These are phyloP conservation scores for Fragilariopsis cylindrus DNA, from an alignment of 108 stramenopile genomes.

Conservation along the genomic window DNA sequence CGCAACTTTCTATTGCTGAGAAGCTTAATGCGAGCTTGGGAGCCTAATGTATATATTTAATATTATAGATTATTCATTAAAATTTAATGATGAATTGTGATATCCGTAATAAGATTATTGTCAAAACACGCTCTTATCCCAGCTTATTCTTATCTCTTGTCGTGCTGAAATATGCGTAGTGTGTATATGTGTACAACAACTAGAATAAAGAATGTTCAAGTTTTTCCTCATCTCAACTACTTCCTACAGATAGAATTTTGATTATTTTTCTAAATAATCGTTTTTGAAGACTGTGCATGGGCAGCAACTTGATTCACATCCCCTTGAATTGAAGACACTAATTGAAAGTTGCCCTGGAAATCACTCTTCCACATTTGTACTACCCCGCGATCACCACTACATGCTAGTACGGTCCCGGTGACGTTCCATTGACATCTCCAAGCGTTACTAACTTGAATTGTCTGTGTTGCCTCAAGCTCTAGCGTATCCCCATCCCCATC, in stretches of 20 bases:
- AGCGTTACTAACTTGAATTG: conserved; percentile 43
- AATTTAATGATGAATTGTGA: too few species aligned
- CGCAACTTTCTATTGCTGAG: conserved; percentile 94
- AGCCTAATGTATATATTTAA: conserved; percentile 20
- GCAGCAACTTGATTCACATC: conserved; percentile 33
- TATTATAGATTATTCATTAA: too few species aligned
- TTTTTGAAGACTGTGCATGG: neutral
- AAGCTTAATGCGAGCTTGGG: conserved; percentile 88
- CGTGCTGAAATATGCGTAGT: too few species aligned
- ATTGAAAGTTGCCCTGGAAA: conserved; percentile 69
- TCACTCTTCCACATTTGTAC: conserved; percentile 83
- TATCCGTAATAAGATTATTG: too few species aligned
- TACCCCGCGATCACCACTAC: conserved; percentile 79
- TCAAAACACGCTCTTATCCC: too few species aligned
- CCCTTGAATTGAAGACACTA: conserved; percentile 67
- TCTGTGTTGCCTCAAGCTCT: conserved; percentile 64
- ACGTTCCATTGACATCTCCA: conserved; percentile 81
- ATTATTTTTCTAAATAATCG: too few species aligned
- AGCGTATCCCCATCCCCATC: conserved; percentile 35
- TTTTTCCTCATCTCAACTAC: too few species aligned
- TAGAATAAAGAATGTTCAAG: too few species aligned
- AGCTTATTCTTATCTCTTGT: too few species aligned
- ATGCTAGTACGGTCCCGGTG: conserved; percentile 90
- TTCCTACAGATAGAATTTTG: too few species aligned
- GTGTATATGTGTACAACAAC: too few species aligned